Percentiles rank a stretch among this genome's conserved stretches.
Conservation (phyloP, 305 asterid genomes). For the Plantago coronopus region DNA sequence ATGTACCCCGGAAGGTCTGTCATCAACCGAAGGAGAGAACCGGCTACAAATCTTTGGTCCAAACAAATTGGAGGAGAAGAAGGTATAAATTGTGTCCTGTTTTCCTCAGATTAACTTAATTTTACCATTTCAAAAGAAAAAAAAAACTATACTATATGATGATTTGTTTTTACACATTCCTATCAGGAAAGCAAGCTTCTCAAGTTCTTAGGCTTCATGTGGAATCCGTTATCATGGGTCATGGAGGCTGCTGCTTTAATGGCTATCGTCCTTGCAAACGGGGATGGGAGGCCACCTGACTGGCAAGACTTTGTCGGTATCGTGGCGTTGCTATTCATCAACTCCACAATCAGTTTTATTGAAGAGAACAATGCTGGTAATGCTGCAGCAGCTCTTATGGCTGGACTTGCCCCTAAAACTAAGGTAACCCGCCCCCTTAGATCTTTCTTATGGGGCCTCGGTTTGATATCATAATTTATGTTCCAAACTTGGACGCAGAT, state of each 20-base stretch:
- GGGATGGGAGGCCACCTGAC: slow-evolving; percentile 49
- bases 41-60: slow-evolving; percentile 47
- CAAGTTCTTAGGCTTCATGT: slow-evolving; percentile 61
- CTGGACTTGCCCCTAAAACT: slow-evolving; percentile 58
- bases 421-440: slow-evolving; percentile 30
- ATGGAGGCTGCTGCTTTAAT: slow-evolving; percentile 69
- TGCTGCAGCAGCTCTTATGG: slow-evolving; percentile 67
- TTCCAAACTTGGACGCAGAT: neutral
- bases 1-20: slow-evolving; percentile 45
- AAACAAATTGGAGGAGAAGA: slow-evolving; percentile 56
- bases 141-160: neutral
- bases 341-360: slow-evolving; percentile 58
- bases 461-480: neutral
- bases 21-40: slow-evolving; percentile 47
- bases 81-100: slow-evolving; percentile 23
- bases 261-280: slow-evolving; percentile 58
- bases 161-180: slow-evolving; percentile 1
- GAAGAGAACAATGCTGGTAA: slow-evolving; percentile 67
- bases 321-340: slow-evolving; percentile 44
- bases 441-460: too few species aligned
- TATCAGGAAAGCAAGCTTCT: slow-evolving; percentile 57
- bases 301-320: slow-evolving; percentile 65
- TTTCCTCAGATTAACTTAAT: neutral
- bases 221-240: slow-evolving; percentile 68
- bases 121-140: neutral